Conservation (phyloP, 139 green algal genomes). For the Astrephomene gubernaculifera region DNA sequence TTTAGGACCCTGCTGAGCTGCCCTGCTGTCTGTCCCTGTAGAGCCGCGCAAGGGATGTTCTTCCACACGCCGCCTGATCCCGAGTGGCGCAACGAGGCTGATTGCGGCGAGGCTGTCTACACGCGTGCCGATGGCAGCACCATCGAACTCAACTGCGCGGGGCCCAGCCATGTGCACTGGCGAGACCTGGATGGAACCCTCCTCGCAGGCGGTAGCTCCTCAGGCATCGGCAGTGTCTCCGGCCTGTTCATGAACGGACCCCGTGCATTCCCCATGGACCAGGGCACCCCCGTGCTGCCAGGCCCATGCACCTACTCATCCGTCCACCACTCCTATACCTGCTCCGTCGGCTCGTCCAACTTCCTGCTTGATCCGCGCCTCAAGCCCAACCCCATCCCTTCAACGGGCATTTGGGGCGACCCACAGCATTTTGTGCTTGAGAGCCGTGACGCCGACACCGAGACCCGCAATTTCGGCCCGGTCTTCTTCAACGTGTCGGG, state of each 20-base stretch:
- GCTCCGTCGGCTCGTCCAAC: slow-evolving; percentile 1
- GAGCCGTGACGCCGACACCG: slow-evolving; percentile 63
- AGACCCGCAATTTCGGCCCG: slow-evolving; percentile 70
- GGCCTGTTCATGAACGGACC: not conserved
- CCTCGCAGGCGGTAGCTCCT: not conserved
- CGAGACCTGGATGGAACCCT: slow-evolving; percentile 60
- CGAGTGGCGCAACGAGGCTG: slow-evolving; percentile 59
- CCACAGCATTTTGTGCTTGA: slow-evolving; percentile 69
- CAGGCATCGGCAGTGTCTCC: not conserved
- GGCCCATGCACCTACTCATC: slow-evolving; percentile 55
- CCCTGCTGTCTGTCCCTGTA: too few relatives aligned
- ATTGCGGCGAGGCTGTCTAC: slow-evolving; percentile 50
- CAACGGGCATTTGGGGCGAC: slow-evolving; percentile 59
- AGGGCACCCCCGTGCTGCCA: slow-evolving; percentile 50
- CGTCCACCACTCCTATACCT: slow-evolving; percentile 47
- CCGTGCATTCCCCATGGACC: slow-evolving; percentile 39
- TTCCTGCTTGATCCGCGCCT: slow-evolving; percentile 36
- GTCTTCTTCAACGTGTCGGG: slow-evolving; percentile 59
- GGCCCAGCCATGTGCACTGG: slow-evolving; percentile 60
- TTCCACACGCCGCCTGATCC: slow-evolving; percentile 38
- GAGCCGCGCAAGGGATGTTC: slow-evolving; percentile 36
- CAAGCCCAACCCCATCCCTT: slow-evolving; percentile 47
- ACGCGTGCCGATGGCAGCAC: slow-evolving; percentile 20
- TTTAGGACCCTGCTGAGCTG: too few relatives aligned
- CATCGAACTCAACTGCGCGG: slow-evolving; percentile 67